phyloP scores from a whole-genome alignment of 805 yeast genomes.

The Torulaspora microellipsoides region DNA sequence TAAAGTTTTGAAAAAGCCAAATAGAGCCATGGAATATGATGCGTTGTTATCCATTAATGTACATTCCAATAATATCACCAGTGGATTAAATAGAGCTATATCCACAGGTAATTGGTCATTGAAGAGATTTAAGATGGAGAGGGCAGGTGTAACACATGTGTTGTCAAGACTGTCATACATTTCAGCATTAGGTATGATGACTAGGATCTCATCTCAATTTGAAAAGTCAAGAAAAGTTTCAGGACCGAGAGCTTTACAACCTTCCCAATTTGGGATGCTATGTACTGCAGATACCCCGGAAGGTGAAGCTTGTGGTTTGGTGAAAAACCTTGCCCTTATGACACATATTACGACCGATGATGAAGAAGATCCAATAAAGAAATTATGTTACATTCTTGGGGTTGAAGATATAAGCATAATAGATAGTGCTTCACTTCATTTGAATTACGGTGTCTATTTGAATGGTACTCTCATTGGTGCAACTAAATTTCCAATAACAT shows the following conservation, averaged over 20 bases:
- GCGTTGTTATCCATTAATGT: conserved; percentile 85
- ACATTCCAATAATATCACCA: conserved; percentile 88
- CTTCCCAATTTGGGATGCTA: conserved; percentile 98
- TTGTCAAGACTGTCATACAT: conserved; percentile 86
- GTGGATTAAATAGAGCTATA: conserved; percentile 92
- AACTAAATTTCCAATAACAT: conserved; percentile 78
- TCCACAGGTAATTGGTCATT: conserved; percentile 99
- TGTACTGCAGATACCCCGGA: conserved; percentile 99
- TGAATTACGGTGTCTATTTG: conserved; percentile 77
- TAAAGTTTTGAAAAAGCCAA: conserved; percentile 88
- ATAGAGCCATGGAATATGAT: conserved; percentile 91
- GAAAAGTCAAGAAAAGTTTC: conserved; percentile 97
- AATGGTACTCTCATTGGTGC: conserved; percentile 95
- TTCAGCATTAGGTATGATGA: conserved; percentile 98
- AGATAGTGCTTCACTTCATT: conserved; percentile 79
- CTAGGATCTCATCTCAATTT: conserved; percentile 97
- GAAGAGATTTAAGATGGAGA: conserved; percentile 98
- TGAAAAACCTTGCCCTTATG: conserved; percentile 94
- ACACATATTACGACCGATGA: conserved; percentile 98
- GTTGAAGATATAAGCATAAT: conserved; percentile 79
- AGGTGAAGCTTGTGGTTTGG: conserved; percentile 99
- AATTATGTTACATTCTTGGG: conserved; percentile 75
- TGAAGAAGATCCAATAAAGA: conserved; percentile 83
- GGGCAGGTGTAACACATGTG: conserved; percentile 99
- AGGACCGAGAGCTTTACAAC: conserved; percentile 98